Evolutionary conservation across 1,284 basidiomycete genomes (phyloP).

Genomic region (Irpex sp.): DNA sequence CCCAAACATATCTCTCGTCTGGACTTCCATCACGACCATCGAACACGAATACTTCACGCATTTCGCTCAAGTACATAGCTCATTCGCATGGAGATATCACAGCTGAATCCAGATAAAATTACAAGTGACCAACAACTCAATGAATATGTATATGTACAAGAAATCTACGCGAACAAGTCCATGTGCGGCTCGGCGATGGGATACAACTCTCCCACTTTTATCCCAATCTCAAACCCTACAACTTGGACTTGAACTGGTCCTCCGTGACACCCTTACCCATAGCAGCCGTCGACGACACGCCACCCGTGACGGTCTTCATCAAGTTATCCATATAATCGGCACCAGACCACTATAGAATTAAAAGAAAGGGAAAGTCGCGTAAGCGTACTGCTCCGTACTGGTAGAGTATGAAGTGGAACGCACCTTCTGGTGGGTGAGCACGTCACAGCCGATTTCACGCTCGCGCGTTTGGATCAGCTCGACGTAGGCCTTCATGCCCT

Average conservation of each 20-base stretch:
- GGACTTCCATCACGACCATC: no score
- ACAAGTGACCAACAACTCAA: neutral
- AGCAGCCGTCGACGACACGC: slow-evolving; percentile 91
- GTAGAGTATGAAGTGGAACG: slow-evolving; percentile 13
- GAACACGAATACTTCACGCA: no score
- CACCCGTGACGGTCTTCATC: slow-evolving; percentile 93
- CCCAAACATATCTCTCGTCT: neutral
- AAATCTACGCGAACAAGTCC: neutral
- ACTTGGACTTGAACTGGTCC: slow-evolving; percentile 71
- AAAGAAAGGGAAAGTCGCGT: neutral
- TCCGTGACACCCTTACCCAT: slow-evolving; percentile 96
- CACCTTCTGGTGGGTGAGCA: slow-evolving; percentile 86
- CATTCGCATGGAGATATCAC: no score
- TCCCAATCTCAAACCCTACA: slow-evolving; percentile 35
- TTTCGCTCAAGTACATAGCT: no score
- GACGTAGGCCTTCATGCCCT: slow-evolving; percentile 92
- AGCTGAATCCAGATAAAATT: neutral
- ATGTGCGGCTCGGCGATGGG: neutral
- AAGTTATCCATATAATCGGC: slow-evolving; percentile 91
- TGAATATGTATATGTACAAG: neutral
- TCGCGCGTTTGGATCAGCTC: slow-evolving; percentile 84
- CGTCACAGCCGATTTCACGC: slow-evolving; percentile 87
- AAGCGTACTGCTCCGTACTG: neutral
- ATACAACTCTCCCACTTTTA: neutral
- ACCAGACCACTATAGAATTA: slow-evolving; percentile 75